Evolutionary conservation across 164 flowering plant species (phyloP), one percentile per base, ranked within the genome.

Genomic region (Aristolochia californica): DNA sequence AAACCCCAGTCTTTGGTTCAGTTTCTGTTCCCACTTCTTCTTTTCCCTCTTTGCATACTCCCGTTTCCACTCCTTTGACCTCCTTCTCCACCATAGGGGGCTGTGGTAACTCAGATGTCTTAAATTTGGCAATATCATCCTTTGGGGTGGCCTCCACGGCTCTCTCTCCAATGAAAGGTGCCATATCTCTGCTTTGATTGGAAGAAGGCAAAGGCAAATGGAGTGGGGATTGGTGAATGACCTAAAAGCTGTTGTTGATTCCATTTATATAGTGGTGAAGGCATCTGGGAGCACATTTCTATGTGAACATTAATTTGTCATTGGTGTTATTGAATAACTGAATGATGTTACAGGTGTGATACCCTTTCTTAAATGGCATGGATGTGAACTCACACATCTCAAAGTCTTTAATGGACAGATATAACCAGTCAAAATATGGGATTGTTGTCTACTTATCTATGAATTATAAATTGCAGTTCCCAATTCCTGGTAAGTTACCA

Each of bases 1-100:
- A 66, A 40, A 81, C 77, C 7, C 84, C 86, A 12, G 80, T 79
- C 59, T 81, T 83, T 21, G 84, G 77, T 60, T 81, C 89, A 47
- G 69, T 54, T 52, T 79, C 78, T 0, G 69, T 70, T 21, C 10
- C 11, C 45, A n/a, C 58, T 12, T 2, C 25, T 44, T 34, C 25
- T 17, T 15, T 16, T 13, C 1, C 43, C 56, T 54, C 56, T 54
- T 52, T 52, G 4, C 13, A 12, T 34, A 7, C 34, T 23, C 9
- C 9, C 13, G 54, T 25, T 21, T 54, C 43, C 28, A 15, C 43
- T 40, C 63, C 12, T 60, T 40, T 50, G n/a, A n/a, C n/a, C n/a
- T n/a, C n/a, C n/a, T n/a, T n/a, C n/a, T n/a, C n/a, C n/a, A n/a
- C n/a, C n/a, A n/a, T n/a, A n/a, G n/a, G n/a, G n/a, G n/a, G n/a